A percentile compares a stretch with the other conserved stretches of the same genome.
These are phyloP conservation scores for Nakazawaea holstii DNA, from an alignment of 805 yeast species.

Conservation along the genomic window DNA sequence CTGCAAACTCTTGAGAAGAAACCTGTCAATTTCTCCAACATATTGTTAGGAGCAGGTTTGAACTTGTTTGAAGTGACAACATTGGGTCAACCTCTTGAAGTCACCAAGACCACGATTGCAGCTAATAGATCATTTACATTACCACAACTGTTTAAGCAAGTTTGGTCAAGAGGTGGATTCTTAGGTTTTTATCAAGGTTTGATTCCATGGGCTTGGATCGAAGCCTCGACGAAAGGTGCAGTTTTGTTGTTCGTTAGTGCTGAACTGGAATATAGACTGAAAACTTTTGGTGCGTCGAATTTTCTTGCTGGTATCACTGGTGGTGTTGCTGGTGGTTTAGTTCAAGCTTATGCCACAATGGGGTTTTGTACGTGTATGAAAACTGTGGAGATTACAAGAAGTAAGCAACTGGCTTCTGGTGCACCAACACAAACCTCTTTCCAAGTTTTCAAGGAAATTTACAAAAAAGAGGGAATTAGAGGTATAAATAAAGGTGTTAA, in stretches of 20 bases:
- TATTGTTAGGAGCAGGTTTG: constrained; percentile 88
- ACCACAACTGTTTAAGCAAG: constrained; percentile 60
- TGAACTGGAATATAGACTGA: constrained; percentile 81
- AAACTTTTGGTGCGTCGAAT: constrained; percentile 61
- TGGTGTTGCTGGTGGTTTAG: constrained; percentile 94
- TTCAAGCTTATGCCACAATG: constrained; percentile 94
- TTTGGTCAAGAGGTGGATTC: constrained; percentile 92
- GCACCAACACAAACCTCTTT: constrained; percentile 69
- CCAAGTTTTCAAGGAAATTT: constrained; percentile 83
- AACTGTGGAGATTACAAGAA: constrained; percentile 94
- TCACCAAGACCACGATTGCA: constrained; percentile 95
- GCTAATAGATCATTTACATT: constrained; percentile 79
- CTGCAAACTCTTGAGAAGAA: constrained; percentile 47
- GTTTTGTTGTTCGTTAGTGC: constrained; percentile 87
- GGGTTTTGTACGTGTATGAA: constrained; percentile 99
- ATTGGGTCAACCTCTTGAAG: constrained; percentile 96
- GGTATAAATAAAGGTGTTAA: constrained; percentile 72
- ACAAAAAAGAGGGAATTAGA: constrained; percentile 77
- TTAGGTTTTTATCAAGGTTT: constrained; percentile 94
- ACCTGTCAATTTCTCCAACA: constrained; percentile 83
- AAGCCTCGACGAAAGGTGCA: constrained; percentile 97
- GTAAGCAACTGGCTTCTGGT: constrained; percentile 71
- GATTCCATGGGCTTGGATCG: constrained; percentile 99
- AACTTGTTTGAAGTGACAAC: constrained; percentile 92
- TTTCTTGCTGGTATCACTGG: constrained; percentile 91